Evolutionary conservation across 495 filamentous ascomycete species (phyloP), one percentile per base, ranked within the genome.

Genomic region (Penicillium atrosanguineum): DNA sequence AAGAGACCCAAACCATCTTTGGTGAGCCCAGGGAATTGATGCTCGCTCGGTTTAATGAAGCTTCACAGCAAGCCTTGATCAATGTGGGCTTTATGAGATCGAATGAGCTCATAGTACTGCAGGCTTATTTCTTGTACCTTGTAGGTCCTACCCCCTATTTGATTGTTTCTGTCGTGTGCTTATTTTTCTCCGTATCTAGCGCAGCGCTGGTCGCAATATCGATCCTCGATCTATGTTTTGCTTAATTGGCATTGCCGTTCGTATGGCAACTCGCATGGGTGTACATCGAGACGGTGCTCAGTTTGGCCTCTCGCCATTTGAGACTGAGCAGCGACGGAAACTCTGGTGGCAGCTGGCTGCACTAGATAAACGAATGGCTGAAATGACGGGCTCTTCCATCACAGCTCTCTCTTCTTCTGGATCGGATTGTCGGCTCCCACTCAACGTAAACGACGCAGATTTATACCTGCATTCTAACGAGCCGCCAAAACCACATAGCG

Each of bases 291-390:
- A 90, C 55, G 84, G 83, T 4, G 64, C 71, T 36, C 77, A 80
- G 52, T 84, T 82, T 44, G 72, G 74, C n/a, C 70, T 88, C 1
- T 76, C 83, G 0, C 80, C 83, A 4, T 88, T 89, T 59, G 85
- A 90, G 48, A 77, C 80, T 2, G 87, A 91, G 67, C 79, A 83
- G 65, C 74, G 87, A 16, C 70, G 86, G 44, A 75, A 87, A 19
- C 63, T 90, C 5, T 91, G 87, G 87, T 89, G 86, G 85, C 84
- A 86, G 59, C 69, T 89, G 7, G 79, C 81, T 48, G 70, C 80
- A 19, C 76, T 89, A 16, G 87, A 91, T 59, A 75, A 78, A 40
- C 79, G 85, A 34, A 76, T 83, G 8, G 79, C 78, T 18, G 84
- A 86, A 59, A 79, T 87, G 34, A 80, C 83, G 23, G 86, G 86